Evolutionary conservation across 1,284 basidiomycete species (phyloP), one percentile per base, ranked within the genome.

Genomic region (Fomitopsis palustris): DNA sequence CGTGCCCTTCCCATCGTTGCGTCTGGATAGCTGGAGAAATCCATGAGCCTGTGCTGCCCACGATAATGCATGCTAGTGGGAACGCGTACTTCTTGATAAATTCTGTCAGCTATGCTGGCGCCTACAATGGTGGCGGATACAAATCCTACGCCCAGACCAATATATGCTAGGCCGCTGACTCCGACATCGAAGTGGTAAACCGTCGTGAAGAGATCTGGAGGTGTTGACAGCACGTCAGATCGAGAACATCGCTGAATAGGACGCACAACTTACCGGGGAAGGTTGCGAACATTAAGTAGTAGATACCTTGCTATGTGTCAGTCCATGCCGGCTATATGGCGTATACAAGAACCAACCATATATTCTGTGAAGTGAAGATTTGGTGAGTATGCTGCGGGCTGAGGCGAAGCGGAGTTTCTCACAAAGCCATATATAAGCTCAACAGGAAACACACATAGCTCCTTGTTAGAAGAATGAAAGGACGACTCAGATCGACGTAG

Each of bases 241-340:
- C n/a, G n/a, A n/a, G n/a, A n/a, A n/a, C n/a, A n/a, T n/a, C 12
- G 17, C 37, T 43, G 23, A 21, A 35, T 0, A 23, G 10, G 43
- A 21, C 5, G 25, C 4, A 5, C 31, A 17, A 64, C 69, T 62
- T 57, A 67, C 71, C 67, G 9, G 79, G 77, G 72, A 81, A 86
- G 5, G 84, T 88, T 2, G 87, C 74, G 66, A 91, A 90, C 84
- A 91, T 87, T 49, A 91, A 75, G 71, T 90, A 88, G 68, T 84
- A 86, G 56, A 85, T 84, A 19, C 83, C 82, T 76, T 64, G 54
- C 63, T 53, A 38, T 47, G 4, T 29, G 61, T 61, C n/a, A 55
- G 57, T 45, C 9, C 8, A 55, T 16, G 29, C 27, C 54, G n/a
- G 47, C 5, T 19, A 37, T 23, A 27, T 53, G 23, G 16, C n/a